Percentiles rank a stretch among this genome's conserved stretches.
Evolutionary conservation across 2,329 filamentous ascomycete species (phyloP).

Genomic region (Colletotrichum chrysophilum): DNA sequence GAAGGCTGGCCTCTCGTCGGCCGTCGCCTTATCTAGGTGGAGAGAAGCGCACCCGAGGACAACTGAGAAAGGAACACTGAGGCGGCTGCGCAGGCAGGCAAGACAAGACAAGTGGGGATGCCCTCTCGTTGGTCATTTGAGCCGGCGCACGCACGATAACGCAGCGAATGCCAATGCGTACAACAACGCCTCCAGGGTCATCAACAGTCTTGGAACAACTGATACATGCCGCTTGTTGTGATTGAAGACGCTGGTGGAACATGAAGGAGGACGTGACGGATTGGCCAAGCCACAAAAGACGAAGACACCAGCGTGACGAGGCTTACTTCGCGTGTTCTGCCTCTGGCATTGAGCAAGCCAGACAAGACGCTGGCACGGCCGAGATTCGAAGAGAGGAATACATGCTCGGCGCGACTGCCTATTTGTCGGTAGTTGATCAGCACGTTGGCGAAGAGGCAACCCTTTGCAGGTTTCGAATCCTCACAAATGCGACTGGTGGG

Average conservation of each 20-base stretch:
- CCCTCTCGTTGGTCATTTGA: not conserved
- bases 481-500: not conserved
- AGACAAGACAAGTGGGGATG: slow-evolving; percentile 10
- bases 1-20: slow-evolving; percentile 19
- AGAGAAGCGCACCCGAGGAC: not conserved
- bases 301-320: not conserved
- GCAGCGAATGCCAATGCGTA: slow-evolving; percentile 1
- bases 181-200: not conserved
- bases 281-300: not conserved
- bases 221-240: not conserved
- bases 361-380: not conserved
- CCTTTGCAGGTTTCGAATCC: not conserved
- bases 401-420: not conserved
- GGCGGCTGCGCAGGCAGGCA: slow-evolving; percentile 6
- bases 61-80: not conserved
- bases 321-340: not conserved
- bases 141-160: not conserved
- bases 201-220: not conserved
- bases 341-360: not conserved
- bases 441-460: not conserved
- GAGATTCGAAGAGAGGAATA: not conserved
- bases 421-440: not conserved
- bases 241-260: not conserved
- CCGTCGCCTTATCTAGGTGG: slow-evolving; percentile 21
- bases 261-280: not conserved